Base-by-base conservation (phyloP, 345 rosid species). In the Moricandia arvensis region DNA sequence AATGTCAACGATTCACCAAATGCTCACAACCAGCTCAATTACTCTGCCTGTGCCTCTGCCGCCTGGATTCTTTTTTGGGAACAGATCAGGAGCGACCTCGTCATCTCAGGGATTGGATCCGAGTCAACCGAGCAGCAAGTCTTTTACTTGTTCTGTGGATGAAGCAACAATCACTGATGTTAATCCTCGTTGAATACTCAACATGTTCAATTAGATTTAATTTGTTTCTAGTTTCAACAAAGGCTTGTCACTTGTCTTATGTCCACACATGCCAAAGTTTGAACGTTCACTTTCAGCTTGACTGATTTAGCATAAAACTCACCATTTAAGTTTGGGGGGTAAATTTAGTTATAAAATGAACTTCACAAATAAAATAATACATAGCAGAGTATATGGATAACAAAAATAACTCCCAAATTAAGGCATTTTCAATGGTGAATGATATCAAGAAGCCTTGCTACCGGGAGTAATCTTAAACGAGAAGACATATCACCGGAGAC, bases 1-100 rank as follows among this genome's bases (percentile, higher is more conserved):
- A 15, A 78, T 78, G 73, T 45, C 47, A 0, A 65, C 47, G 27
- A 37, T 64, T 3, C 15, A 64, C 43, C 75, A 71, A 17, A 65
- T 71, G 77, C 68, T 78, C 30, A 78, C 76, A 38, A 78, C 38
- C 62, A 47, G 51, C 21, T 70, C 72, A 10, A 49, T 78, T 8
- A 16, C 15, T 34, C 34, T 73, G 30, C 77, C 64, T 47, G 12
- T 10, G 2, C 77, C 69, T 10, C 6, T 5, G 37, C 61, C 72
- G 45, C 81, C 77, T 21, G 77, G 76, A 12, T 71, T 65, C 35
- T 66, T 72, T 17, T 64, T 78, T 2, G 43, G 10, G 18, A 68
- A 58, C 21, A 41, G 59, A 35, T 7, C 43, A 15, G 79, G 63
- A 51, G 24, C 4, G n/a, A 60, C 12, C 57, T 15, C 55, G 30